phyloP scores from a whole-genome alignment of 306 rosid genomes.

The Castanea mollissima region DNA sequence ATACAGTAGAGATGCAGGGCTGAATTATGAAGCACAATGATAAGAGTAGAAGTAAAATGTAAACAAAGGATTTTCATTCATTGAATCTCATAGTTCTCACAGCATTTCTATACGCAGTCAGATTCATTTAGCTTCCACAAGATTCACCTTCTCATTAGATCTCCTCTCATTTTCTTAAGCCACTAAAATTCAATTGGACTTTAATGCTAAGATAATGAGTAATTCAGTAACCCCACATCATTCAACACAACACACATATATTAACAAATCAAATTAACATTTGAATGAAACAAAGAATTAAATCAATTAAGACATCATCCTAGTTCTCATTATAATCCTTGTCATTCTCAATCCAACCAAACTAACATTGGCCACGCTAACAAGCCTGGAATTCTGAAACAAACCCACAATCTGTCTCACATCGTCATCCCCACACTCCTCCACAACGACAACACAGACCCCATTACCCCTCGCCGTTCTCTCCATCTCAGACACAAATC shows the following conservation, averaged over 20 bases:
- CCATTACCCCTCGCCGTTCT: conserved; percentile 63
- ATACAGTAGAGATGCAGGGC: no score
- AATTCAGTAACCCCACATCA: background rate
- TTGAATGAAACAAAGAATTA: background rate
- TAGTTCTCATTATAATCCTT: conserved; percentile 58
- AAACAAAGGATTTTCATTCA: background rate
- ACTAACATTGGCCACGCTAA: conserved; percentile 49
- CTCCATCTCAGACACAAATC: conserved; percentile 79
- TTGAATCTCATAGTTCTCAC: background rate
- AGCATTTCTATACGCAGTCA: background rate
- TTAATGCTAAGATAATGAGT: background rate
- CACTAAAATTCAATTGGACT: background rate
- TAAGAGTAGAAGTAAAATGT: background rate
- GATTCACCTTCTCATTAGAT: background rate
- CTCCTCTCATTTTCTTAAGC: background rate
- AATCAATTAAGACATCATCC: conserved; percentile 23
- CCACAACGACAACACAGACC: conserved; percentile 50
- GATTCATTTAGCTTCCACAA: background rate
- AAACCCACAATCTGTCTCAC: conserved; percentile 45
- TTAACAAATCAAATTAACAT: background rate
- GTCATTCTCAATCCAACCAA: conserved; percentile 67
- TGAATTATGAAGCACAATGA: background rate
- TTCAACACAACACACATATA: background rate
- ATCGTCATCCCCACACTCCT: conserved; percentile 51
- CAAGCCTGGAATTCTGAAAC: conserved; percentile 58